These are phyloP conservation scores for Babesia bovis DNA, from an alignment of 169 alveolate genomes.

Conservation along the genomic window DNA sequence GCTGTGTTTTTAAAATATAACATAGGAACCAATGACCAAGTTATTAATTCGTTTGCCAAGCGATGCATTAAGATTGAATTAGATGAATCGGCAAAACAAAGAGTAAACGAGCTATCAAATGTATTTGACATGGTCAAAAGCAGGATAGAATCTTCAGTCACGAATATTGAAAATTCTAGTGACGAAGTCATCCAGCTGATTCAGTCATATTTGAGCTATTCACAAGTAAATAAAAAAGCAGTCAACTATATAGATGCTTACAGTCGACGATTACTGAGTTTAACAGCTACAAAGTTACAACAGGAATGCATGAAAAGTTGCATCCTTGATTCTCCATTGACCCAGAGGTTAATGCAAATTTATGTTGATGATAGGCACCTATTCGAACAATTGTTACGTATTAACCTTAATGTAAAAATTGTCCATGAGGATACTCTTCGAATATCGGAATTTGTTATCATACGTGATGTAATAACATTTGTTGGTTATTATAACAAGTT, in stretches of 20 bases:
- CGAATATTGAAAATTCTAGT: neutral
- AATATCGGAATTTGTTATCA: constrained; percentile 7
- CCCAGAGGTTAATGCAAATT: neutral
- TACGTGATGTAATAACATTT: constrained; percentile 46
- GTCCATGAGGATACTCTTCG: neutral
- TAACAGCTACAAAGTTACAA: too few species aligned
- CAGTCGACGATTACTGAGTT: too few species aligned
- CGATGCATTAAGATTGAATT: neutral
- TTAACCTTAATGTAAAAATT: constrained; percentile 12
- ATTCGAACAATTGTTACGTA: constrained; percentile 50
- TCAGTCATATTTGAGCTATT: neutral
- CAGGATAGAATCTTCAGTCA: neutral
- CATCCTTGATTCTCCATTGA: too few species aligned
- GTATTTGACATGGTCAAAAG: neutral
- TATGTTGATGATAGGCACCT: constrained; percentile 23
- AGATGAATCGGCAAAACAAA: neutral
- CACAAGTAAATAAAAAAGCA: neutral
- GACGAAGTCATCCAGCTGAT: constrained; percentile 12
- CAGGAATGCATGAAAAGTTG: too few species aligned
- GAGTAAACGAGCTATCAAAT: neutral
- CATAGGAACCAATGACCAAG: constrained; percentile 3
- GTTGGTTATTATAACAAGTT: constrained; percentile 49
- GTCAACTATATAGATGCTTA: neutral
- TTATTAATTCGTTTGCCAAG: constrained; percentile 3
- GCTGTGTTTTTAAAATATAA: constrained; percentile 14